phyloP scores from a whole-genome alignment of 345 rosid species.

The Euphorbia tirucalli region DNA sequence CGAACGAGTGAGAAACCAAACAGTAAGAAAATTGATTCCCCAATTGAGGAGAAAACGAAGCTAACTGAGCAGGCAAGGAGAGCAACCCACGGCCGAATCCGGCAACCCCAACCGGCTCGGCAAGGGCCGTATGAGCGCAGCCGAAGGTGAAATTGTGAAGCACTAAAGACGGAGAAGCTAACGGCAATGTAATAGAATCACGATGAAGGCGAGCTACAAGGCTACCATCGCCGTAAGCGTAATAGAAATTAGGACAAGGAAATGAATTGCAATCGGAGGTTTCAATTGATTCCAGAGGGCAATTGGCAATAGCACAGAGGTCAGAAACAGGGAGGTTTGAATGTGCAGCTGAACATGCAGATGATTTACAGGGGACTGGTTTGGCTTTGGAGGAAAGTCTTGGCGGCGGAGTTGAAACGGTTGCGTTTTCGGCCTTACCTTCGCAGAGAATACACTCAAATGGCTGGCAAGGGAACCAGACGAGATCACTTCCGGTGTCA shows the following conservation, averaged over 20 bases:
- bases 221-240: conserved; percentile 95
- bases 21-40: conserved; percentile 89
- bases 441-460: conserved; percentile 90
- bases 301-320: conserved; percentile 75
- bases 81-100: conserved; percentile 90
- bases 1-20: conserved; percentile 79
- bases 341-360: conserved; percentile 82
- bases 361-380: conserved; percentile 55
- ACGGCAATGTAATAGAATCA: conserved; percentile 53
- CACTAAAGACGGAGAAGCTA: conserved; percentile 37
- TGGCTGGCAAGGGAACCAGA: conserved; percentile 95
- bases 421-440: conserved; percentile 38
- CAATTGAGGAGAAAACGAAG: conserved; percentile 53
- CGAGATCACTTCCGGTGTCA: conserved; percentile 95
- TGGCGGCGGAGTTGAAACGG: conserved; percentile 29
- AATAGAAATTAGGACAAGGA: conserved; percentile 79
- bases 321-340: conserved; percentile 63
- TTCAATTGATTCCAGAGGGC: conserved; percentile 80
- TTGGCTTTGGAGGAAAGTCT: conserved; percentile 49
- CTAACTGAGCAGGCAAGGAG: conserved; percentile 79
- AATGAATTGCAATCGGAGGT: conserved; percentile 60
- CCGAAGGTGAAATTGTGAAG: conserved; percentile 78
- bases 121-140: conserved; percentile 81
- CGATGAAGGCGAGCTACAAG: conserved; percentile 56
- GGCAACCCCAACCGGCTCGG: conserved; percentile 91